Conservation (phyloP, 2,329 filamentous ascomycete species). For the Aspergillus luchuensis region DNA sequence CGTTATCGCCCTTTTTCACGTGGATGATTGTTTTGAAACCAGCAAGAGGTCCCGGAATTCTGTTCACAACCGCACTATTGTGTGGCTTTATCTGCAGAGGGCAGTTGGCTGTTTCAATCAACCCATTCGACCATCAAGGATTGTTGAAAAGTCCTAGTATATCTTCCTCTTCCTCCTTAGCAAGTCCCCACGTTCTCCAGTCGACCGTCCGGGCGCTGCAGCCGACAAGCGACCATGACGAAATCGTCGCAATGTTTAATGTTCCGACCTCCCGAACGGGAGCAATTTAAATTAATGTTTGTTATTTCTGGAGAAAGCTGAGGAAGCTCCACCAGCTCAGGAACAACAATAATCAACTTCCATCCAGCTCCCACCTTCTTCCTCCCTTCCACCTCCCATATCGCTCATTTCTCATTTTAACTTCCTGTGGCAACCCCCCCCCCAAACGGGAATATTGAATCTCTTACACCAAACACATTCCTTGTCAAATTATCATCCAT, state of each 20-base stretch:
- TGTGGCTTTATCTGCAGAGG: no score
- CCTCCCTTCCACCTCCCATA: not conserved
- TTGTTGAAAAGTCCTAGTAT: no score
- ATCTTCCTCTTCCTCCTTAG: no score
- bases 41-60: not conserved
- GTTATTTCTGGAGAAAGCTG: conserved; percentile 5
- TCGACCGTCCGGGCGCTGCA: conserved; percentile 10
- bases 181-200: conserved; percentile 1
- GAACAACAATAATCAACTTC: not conserved
- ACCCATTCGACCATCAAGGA: no score
- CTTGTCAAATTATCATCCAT: not conserved
- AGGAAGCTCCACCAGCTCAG: conserved; percentile 1
- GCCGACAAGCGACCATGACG: conserved; percentile 12
- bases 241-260: conserved; percentile 4
- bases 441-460: not conserved
- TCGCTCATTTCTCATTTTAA: not conserved
- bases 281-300: not conserved
- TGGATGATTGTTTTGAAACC: not conserved
- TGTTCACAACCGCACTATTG: no score
- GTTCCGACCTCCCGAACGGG: conserved; percentile 2
- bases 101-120: no score
- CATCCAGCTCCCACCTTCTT: not conserved
- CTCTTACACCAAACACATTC: not conserved
- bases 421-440: not conserved
- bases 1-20: not conserved